These are phyloP conservation scores for Ceratobasidium papillatum DNA, from an alignment of 1,284 basidiomycete species.

Conservation along the genomic window DNA sequence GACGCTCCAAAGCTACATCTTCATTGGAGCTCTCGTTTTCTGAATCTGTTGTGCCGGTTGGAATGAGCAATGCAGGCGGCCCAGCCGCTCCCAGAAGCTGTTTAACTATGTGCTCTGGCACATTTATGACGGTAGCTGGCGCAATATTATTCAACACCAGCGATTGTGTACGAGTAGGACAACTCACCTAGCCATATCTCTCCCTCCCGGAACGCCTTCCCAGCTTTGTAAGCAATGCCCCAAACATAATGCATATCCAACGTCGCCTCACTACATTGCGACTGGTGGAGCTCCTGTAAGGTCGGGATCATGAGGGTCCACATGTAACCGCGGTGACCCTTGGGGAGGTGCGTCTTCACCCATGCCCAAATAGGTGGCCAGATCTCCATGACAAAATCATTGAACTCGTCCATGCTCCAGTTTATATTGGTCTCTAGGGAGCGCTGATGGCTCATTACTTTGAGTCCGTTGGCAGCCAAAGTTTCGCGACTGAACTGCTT, in stretches of 20 bases:
- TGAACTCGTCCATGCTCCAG: not conserved
- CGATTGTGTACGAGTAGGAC: not conserved
- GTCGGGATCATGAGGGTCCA: not conserved
- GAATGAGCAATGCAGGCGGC: too few species aligned
- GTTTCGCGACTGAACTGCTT: not conserved
- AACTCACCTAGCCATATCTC: not conserved
- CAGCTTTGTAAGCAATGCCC: not conserved
- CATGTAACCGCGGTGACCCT: not conserved
- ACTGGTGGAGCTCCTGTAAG: conserved; percentile 1
- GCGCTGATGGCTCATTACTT: not conserved
- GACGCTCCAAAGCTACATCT: too few species aligned
- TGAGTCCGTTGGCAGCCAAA: not conserved
- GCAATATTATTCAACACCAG: not conserved
- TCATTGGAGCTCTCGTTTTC: too few species aligned
- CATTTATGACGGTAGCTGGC: not conserved
- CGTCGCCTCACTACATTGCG: not conserved
- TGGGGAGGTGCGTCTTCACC: not conserved
- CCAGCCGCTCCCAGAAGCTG: not conserved
- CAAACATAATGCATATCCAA: not conserved
- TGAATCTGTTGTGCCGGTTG: too few species aligned
- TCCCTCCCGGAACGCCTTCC: not conserved
- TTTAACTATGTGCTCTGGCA: not conserved
- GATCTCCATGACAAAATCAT: not conserved
- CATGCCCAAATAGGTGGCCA: not conserved
- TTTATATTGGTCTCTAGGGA: not conserved